phyloP scores from a whole-genome alignment of 2,329 filamentous ascomycete genomes.

The Aspergillus puulaauensis region DNA sequence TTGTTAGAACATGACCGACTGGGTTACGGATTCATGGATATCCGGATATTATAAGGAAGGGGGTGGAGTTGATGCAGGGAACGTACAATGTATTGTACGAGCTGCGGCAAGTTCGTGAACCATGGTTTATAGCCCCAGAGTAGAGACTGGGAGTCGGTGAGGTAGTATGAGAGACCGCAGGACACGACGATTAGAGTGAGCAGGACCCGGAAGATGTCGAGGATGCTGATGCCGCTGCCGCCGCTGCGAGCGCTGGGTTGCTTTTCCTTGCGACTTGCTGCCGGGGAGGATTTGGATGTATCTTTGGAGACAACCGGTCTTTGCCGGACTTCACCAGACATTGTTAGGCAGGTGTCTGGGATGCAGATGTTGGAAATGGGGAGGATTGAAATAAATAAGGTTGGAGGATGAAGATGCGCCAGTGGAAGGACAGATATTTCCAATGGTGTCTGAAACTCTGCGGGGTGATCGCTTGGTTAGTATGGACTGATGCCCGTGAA shows the following conservation, averaged over 20 bases:
- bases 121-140: constrained; percentile 67
- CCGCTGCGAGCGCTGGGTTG: background rate
- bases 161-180: constrained; percentile 71
- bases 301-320: background rate
- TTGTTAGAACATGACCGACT: background rate
- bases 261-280: constrained; percentile 7
- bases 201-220: constrained; percentile 70
- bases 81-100: constrained; percentile 63
- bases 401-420: background rate
- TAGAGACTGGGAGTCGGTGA: constrained; percentile 68
- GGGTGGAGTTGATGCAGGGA: background rate
- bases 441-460: background rate
- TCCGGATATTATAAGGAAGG: background rate
- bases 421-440: constrained; percentile 8
- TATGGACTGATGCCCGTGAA: background rate
- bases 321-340: constrained; percentile 22
- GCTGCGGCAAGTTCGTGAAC: constrained; percentile 58
- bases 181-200: constrained; percentile 66
- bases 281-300: constrained; percentile 7
- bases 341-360: constrained; percentile 22
- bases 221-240: constrained; percentile 38
- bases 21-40: background rate
- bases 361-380: constrained; percentile 20
- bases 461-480: background rate
- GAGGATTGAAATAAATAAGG: background rate